Base-by-base conservation (phyloP, 2,329 filamentous ascomycete genomes). In the Drechmeria coniospora region DNA sequence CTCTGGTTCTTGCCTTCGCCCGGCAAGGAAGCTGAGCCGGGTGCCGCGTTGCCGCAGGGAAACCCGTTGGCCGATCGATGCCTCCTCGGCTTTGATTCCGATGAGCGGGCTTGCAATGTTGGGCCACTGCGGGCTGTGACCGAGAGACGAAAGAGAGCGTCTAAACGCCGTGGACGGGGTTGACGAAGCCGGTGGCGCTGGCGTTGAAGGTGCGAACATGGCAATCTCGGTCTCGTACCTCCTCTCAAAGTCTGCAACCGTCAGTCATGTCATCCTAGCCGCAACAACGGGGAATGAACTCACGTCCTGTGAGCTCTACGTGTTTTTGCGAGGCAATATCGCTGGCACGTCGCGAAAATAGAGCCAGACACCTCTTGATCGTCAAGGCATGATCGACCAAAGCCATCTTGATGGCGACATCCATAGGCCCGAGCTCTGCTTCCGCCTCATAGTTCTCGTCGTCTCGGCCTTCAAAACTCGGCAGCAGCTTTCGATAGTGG, bases 381-480 rank as follows among this genome's bases (percentile, higher is more conserved):
- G 82, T 76, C 33, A 92, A 68, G 3, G 83, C 82, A 50, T 95
- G 86, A 44, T 95, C 90, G 23, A 92, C 68, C 17, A 95, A 64
- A 1, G 83, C 80, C 49, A 86, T 79, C 44, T 78, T 79, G 38
- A 95, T 73, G 2, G 84, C 81, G 26, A 70, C 81, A 38, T 92
- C 77, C 41, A 84, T 65, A 0, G 68, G 59, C 14, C 71, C 58
- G 14, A 61, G 49, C 25, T 65, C 57, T 3, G 55, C 49, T 15
- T 61, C 59, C 2, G 61, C 59, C 14, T 55, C 53, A 2, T 50
- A 52, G 4, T 53, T 49, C 16, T 47, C 46, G 15, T 54, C 51
- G n/a, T 53, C 50, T 15, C 53, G 54, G n/a, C 48, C 45, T 15
- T 56, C 51, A 7, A 53, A 50, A 12, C 54, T 56, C 0, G 79